Conservation (phyloP, 169 alveolate species). For the Plasmodium gaboni region DNA sequence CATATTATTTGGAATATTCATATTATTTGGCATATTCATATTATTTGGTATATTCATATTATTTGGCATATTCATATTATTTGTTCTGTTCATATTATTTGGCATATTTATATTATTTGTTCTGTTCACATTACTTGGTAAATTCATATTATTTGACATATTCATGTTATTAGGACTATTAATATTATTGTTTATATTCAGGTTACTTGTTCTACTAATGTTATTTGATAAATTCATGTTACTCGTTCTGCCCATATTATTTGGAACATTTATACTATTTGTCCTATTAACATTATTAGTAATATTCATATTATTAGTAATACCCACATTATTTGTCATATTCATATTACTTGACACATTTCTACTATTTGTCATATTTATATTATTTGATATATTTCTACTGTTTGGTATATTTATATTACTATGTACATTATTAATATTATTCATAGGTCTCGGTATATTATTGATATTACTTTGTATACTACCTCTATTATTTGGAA, state of each 20-base stretch:
- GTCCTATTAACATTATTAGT: slow-evolving; percentile 11
- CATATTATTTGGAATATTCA: not conserved
- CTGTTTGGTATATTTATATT: not conserved
- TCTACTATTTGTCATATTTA: slow-evolving; percentile 1
- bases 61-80: slow-evolving; percentile 1
- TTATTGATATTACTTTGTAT: slow-evolving; percentile 7
- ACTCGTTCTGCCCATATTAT: slow-evolving; percentile 1
- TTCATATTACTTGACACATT: slow-evolving; percentile 20
- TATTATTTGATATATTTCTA: not conserved
- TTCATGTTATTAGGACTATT: slow-evolving; percentile 1
- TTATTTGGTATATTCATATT: slow-evolving; percentile 17
- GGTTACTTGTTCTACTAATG: too few species aligned
- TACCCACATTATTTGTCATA: not conserved
- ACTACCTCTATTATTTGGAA: slow-evolving; percentile 1
- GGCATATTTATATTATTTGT: slow-evolving; percentile 12
- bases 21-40: slow-evolving; percentile 1
- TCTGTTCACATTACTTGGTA: slow-evolving; percentile 9
- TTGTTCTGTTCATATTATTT: not conserved
- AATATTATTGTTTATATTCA: not conserved
- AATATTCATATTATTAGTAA: slow-evolving; percentile 19
- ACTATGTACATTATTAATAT: not conserved
- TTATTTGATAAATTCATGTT: not conserved
- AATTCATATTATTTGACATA: slow-evolving; percentile 9
- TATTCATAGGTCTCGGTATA: slow-evolving; percentile 3
- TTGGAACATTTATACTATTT: slow-evolving; percentile 3